Evolutionary conservation across 1,139 yeast species (phyloP).

Genomic region (Barnettozyma hawaiiensis): DNA sequence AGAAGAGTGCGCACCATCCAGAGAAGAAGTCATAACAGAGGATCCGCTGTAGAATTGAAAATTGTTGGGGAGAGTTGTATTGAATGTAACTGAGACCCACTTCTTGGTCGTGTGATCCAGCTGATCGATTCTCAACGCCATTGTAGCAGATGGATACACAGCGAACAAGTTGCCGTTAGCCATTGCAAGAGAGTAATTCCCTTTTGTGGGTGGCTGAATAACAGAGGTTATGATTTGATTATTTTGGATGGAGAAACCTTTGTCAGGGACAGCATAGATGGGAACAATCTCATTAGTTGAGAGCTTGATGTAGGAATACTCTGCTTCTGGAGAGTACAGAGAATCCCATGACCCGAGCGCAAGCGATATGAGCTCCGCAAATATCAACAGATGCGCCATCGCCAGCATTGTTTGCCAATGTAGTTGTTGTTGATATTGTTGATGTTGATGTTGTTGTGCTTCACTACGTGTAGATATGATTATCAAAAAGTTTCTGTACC

Average conservation of each 20-base stretch:
- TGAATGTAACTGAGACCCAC: slow-evolving; percentile 26
- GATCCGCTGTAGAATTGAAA: slow-evolving; percentile 27
- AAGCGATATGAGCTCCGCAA: background rate
- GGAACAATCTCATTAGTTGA: slow-evolving; percentile 32
- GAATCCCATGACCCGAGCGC: slow-evolving; percentile 30
- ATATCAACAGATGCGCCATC: background rate
- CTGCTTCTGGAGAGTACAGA: slow-evolving; percentile 35
- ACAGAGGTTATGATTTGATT: slow-evolving; percentile 4
- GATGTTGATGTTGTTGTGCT: too few relatives aligned
- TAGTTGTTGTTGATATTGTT: too few relatives aligned
- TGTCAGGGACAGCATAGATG: slow-evolving; percentile 16
- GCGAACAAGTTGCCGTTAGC: slow-evolving; percentile 26
- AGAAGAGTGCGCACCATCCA: slow-evolving; percentile 26
- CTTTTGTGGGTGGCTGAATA: slow-evolving; percentile 22
- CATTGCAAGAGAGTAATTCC: slow-evolving; percentile 19
- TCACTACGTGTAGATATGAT: too few relatives aligned
- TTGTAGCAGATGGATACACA: slow-evolving; percentile 18
- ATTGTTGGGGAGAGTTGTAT: slow-evolving; percentile 13
- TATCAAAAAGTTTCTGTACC: background rate
- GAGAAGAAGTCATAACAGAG: slow-evolving; percentile 37
- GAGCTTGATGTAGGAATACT: slow-evolving; percentile 36
- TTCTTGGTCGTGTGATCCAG: slow-evolving; percentile 16
- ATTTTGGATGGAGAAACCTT: background rate
- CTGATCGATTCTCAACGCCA: background rate
- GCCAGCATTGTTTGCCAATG: background rate